Conservation (phyloP, 257 asterid genomes). For the Solanum arcanum region DNA sequence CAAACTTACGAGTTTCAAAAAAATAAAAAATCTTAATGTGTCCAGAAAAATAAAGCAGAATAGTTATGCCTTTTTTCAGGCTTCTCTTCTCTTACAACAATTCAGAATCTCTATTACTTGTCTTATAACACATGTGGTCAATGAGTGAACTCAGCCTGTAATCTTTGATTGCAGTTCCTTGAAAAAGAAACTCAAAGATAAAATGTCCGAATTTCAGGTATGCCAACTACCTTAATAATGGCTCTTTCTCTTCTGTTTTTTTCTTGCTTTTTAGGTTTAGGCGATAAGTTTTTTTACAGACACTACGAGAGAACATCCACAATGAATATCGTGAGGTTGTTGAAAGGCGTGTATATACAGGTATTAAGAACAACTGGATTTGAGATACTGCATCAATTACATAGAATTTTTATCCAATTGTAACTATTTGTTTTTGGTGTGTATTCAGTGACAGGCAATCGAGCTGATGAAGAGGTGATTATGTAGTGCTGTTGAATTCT, state of each 20-base stretch:
- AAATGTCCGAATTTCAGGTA: conserved; percentile 94
- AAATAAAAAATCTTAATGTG: not conserved
- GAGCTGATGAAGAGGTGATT: conserved; percentile 89
- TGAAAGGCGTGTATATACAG: conserved; percentile 96
- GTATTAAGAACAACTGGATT: conserved; percentile 12
- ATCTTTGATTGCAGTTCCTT: conserved; percentile 47
- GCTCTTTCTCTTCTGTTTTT: not conserved
- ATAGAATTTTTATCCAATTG: not conserved
- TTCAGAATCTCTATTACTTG: not conserved
- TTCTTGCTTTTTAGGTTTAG: not conserved
- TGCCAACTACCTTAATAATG: conserved; percentile 1
- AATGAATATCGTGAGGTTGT: conserved; percentile 98
- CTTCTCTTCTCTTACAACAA: not conserved
- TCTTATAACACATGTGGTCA: not conserved
- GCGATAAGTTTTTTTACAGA: conserved; percentile 33
- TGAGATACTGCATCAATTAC: not conserved
- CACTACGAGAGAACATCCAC: conserved; percentile 82
- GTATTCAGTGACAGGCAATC: conserved; percentile 68
- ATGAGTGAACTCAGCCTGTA: not conserved
- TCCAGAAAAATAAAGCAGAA: not conserved
- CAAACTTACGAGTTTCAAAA: too few species aligned
- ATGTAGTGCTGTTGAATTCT: not conserved
- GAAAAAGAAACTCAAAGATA: conserved; percentile 92
- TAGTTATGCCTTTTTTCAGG: not conserved
- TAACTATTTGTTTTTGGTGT: not conserved